Evolutionary conservation across 2,329 filamentous ascomycete genomes (phyloP).

Genomic region (Trichophyton benhamiae): DNA sequence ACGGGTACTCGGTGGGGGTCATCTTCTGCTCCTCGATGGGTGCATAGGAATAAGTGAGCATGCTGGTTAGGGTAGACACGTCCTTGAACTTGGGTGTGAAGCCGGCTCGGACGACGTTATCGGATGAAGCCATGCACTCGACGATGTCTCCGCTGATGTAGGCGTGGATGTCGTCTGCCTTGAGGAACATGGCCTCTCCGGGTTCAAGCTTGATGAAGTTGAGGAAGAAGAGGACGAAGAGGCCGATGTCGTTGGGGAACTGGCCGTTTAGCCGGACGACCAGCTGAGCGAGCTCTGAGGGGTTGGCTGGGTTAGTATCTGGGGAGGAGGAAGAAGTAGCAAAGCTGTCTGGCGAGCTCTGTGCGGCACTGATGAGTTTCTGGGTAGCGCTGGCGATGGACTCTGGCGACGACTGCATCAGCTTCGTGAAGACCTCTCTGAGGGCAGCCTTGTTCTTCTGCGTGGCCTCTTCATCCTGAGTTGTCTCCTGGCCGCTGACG

Average conservation of each 20-base stretch:
- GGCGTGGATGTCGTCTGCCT: constrained; percentile 93
- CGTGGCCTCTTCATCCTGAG: constrained; percentile 33
- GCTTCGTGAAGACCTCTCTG: constrained; percentile 58
- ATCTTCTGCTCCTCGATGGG: constrained; percentile 95
- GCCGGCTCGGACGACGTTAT: constrained; percentile 94
- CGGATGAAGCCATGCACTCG: constrained; percentile 98
- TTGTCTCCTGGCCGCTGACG: constrained; percentile 45
- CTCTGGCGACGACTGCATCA: constrained; percentile 67
- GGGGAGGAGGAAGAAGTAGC: constrained; percentile 40
- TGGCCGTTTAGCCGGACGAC: constrained; percentile 65
- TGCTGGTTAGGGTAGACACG: constrained; percentile 71
- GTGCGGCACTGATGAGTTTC: constrained; percentile 58
- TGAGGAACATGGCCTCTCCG: constrained; percentile 90
- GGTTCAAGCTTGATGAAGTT: constrained; percentile 82
- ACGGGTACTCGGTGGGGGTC: constrained; percentile 71
- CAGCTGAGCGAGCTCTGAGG: constrained; percentile 59
- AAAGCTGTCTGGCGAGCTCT: constrained; percentile 57
- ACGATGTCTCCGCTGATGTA: constrained; percentile 73
- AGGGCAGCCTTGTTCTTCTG: constrained; percentile 66
- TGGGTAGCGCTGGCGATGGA: constrained; percentile 53
- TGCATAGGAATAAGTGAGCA: constrained; percentile 91
- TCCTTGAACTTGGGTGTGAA: constrained; percentile 99
- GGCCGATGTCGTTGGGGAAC: constrained; percentile 79
- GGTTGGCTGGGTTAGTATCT: constrained; percentile 26
- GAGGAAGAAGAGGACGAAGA: constrained; percentile 94